Conservation (phyloP, 768 basidiomycete species). For the Kwoniella sp. region DNA sequence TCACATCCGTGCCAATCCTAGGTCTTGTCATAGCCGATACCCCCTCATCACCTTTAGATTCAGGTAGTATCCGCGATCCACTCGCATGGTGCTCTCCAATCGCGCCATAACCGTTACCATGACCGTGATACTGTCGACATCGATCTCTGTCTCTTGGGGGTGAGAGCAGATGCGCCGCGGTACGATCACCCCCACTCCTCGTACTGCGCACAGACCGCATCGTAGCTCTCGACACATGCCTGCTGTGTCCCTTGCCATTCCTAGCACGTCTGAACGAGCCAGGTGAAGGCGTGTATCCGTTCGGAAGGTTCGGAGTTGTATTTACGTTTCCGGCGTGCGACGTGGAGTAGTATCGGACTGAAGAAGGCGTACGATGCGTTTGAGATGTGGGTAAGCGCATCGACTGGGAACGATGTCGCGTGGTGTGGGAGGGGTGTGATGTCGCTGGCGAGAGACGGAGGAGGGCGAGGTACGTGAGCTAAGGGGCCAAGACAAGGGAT, state of each 20-base stretch:
- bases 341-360: conserved; percentile 3
- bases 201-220: conserved; percentile 4
- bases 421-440: conserved; percentile 15
- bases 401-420: conserved; percentile 1
- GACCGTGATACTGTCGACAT: background rate
- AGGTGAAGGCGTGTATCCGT: background rate
- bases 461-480: conserved; percentile 39
- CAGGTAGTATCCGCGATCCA: no score
- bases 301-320: background rate
- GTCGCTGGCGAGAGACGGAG: conserved; percentile 43
- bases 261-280: background rate
- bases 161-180: background rate
- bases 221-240: conserved; percentile 17
- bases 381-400: conserved; percentile 14
- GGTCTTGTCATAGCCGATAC: background rate
- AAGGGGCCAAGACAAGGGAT: no score
- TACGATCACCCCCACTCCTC: background rate
- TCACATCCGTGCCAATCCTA: background rate
- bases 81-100: background rate
- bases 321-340: no score
- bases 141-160: background rate
- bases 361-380: conserved; percentile 10
- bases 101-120: background rate
- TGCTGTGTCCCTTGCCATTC: background rate
- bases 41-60: no score